Evolutionary conservation across 2,329 filamentous ascomycete genomes (phyloP).

Genomic region (Colletotrichum nymphaeae): DNA sequence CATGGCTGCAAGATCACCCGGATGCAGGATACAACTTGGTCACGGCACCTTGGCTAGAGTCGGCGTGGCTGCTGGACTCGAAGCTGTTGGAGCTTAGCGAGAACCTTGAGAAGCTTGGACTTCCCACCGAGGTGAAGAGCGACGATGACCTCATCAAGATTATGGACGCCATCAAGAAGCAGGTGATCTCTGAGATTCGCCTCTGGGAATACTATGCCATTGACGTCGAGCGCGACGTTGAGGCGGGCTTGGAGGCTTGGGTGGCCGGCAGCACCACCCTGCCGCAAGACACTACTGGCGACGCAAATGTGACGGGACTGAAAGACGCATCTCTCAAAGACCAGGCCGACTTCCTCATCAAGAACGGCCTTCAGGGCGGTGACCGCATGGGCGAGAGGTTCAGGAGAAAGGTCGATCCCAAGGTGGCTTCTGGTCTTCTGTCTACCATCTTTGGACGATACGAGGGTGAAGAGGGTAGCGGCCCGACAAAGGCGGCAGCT

Average conservation of each 20-base stretch:
- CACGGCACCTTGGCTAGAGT: constrained; percentile 83
- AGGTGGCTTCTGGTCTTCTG: constrained; percentile 75
- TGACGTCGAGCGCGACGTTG: constrained; percentile 78
- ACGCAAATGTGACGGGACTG: constrained; percentile 58
- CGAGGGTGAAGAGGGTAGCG: constrained; percentile 59
- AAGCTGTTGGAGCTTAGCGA: constrained; percentile 80
- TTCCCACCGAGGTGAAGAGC: constrained; percentile 79
- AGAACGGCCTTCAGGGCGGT: constrained; percentile 76
- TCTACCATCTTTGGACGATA: constrained; percentile 77
- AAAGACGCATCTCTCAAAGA: constrained; percentile 57
- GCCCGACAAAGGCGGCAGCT: constrained; percentile 62
- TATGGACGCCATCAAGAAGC: constrained; percentile 85
- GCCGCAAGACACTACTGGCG: constrained; percentile 55
- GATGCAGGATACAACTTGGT: constrained; percentile 95
- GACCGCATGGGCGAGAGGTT: constrained; percentile 86
- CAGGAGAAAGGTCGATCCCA: constrained; percentile 76
- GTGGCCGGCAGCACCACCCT: constrained; percentile 66
- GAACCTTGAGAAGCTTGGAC: constrained; percentile 75
- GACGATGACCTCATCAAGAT: constrained; percentile 80
- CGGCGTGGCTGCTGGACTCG: constrained; percentile 71
- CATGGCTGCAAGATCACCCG: constrained; percentile 93
- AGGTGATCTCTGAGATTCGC: constrained; percentile 80
- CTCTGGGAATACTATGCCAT: constrained; percentile 96
- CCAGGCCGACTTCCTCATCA: constrained; percentile 71
- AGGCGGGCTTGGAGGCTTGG: constrained; percentile 80